Conservation (phyloP, 768 basidiomycete genomes). For the Hericium erinaceus region DNA sequence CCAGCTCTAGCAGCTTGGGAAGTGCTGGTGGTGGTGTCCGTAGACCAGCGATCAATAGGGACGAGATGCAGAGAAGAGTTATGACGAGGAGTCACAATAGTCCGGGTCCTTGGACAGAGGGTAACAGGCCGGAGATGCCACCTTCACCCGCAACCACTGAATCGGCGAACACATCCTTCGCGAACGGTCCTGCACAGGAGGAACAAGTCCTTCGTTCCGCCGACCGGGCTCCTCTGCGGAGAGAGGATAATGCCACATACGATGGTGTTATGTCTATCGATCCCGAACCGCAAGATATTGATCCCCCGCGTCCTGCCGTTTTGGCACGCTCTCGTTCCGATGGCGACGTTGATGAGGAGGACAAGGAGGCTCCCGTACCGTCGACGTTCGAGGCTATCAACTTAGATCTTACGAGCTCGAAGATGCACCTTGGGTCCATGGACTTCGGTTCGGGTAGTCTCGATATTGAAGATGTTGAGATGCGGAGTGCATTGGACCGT, state of each 20-base stretch:
- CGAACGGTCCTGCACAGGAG: neutral
- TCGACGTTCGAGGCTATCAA: conserved; percentile 16
- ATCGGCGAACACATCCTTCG: neutral
- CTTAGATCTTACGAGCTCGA: conserved; percentile 10
- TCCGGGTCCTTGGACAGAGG: conserved; percentile 19
- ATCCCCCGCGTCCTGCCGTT: conserved; percentile 23
- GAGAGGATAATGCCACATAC: conserved; percentile 18
- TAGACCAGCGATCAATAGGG: conserved; percentile 41
- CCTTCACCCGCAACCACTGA: neutral
- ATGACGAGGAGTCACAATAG: conserved; percentile 36
- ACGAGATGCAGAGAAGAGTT: conserved; percentile 43
- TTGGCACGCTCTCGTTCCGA: conserved; percentile 18
- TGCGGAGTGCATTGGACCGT: conserved; percentile 31
- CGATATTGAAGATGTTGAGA: conserved; percentile 23
- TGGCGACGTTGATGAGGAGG: conserved; percentile 3
- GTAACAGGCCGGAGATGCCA: neutral
- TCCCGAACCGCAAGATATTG: conserved; percentile 23
- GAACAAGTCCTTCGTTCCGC: neutral
- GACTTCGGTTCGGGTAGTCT: conserved; percentile 7
- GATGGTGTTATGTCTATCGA: conserved; percentile 27
- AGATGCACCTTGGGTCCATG: neutral
- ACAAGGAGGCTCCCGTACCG: neutral
- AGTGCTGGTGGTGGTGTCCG: conserved; percentile 11
- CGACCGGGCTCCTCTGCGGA: neutral
- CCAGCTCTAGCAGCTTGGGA: conserved; percentile 14